A percentile compares a stretch with the other conserved stretches of the same genome.
phyloP scores from a whole-genome alignment of 1,284 basidiomycete species.

The Caloboletus firmus region DNA sequence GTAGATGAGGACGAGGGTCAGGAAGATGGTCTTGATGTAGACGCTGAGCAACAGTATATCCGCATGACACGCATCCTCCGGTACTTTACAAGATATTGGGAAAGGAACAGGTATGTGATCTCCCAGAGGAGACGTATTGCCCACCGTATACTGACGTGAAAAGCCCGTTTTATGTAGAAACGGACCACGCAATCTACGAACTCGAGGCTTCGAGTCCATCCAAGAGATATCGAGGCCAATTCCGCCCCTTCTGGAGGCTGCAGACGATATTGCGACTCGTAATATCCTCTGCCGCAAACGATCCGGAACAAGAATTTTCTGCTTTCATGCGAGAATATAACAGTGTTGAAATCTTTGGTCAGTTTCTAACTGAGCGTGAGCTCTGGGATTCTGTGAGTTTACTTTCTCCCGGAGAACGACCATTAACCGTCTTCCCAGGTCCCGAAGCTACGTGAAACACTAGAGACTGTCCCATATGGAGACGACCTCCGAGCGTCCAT shows the following conservation, averaged over 20 bases:
- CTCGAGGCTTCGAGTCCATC: conserved; percentile 44
- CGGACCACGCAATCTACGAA: conserved; percentile 59
- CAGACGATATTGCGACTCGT: conserved; percentile 51
- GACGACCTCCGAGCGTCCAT: conserved; percentile 25
- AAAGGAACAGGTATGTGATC: conserved; percentile 38
- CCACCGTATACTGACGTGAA: background rate
- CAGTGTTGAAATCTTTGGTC: conserved; percentile 39
- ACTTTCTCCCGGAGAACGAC: background rate
- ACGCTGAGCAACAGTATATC: conserved; percentile 34
- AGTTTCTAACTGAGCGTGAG: conserved; percentile 40
- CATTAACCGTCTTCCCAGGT: conserved; percentile 30
- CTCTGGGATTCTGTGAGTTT: conserved; percentile 43
- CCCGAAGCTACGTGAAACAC: conserved; percentile 22
- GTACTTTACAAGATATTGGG: conserved; percentile 40
- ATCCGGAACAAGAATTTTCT: conserved; percentile 30
- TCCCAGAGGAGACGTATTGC: background rate
- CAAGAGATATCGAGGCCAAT: conserved; percentile 44
- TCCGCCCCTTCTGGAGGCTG: conserved; percentile 48
- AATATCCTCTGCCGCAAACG: conserved; percentile 38
- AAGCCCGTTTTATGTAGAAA: conserved; percentile 64
- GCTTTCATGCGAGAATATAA: conserved; percentile 38
- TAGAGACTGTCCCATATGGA: conserved; percentile 22
- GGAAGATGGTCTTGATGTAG: conserved; percentile 39
- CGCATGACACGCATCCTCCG: conserved; percentile 36
- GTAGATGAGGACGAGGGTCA: conserved; percentile 46